Conservation (phyloP, 257 asterid genomes). For the Jacaranda mimosifolia region DNA sequence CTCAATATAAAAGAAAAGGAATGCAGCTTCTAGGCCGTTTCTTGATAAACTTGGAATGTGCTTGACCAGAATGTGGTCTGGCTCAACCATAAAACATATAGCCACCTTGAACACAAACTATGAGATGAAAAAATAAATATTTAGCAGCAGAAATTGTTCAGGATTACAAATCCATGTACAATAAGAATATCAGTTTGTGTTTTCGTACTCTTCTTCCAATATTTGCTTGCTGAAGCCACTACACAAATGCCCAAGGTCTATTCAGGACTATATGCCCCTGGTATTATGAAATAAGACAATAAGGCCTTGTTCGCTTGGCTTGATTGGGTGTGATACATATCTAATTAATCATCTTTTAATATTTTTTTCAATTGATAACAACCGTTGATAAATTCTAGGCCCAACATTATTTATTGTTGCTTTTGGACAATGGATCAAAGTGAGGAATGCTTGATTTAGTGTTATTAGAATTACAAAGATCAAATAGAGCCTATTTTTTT, state of each 20-base stretch:
- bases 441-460: no score
- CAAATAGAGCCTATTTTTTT: no score
- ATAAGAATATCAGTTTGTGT: not conserved
- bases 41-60: conserved; percentile 79
- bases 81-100: conserved; percentile 83
- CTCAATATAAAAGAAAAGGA: conserved; percentile 80
- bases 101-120: conserved; percentile 41
- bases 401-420: no score
- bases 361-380: no score
- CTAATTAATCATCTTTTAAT: no score
- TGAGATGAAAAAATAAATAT: not conserved
- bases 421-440: no score
- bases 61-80: conserved; percentile 80
- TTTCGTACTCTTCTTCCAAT: conserved; percentile 79
- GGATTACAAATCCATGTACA: not conserved
- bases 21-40: conserved; percentile 73
- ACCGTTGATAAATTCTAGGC: no score
- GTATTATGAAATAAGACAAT: conserved; percentile 1
- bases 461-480: no score
- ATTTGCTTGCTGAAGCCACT: conserved; percentile 81
- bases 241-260: conserved; percentile 92
- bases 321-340: no score
- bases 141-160: not conserved
- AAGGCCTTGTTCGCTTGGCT: no score
- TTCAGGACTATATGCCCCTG: conserved; percentile 90